A percentile compares a stretch with the other conserved stretches of the same genome.
Evolutionary conservation across 805 yeast genomes (phyloP).

Genomic region (Zygoascus bituminiphila): DNA sequence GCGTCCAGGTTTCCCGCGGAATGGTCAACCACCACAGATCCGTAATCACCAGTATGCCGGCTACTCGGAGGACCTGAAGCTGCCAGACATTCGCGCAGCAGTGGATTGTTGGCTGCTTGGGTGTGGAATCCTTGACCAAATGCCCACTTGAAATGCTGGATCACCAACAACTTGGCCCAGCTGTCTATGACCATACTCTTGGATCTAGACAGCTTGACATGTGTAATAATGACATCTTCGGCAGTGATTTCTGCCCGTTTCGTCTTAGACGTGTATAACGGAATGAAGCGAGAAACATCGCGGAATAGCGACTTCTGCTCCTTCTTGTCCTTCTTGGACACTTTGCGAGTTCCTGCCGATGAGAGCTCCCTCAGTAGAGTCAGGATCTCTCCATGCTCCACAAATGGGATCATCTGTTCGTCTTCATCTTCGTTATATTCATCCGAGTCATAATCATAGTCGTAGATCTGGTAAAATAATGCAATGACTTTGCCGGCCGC

Average conservation of each 20-base stretch:
- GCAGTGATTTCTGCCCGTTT: slow-evolving; percentile 20
- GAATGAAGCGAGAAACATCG: slow-evolving; percentile 46
- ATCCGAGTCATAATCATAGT: slow-evolving; percentile 34
- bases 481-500: slow-evolving; percentile 52
- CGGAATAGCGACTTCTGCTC: slow-evolving; percentile 52
- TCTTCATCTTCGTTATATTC: slow-evolving; percentile 45
- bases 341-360: slow-evolving; percentile 45
- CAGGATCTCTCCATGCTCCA: slow-evolving; percentile 30
- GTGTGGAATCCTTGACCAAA: slow-evolving; percentile 30
- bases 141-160: slow-evolving; percentile 30
- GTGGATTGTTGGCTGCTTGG: slow-evolving; percentile 29
- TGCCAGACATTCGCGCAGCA: slow-evolving; percentile 18
- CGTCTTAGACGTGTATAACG: slow-evolving; percentile 31
- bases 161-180: slow-evolving; percentile 28
- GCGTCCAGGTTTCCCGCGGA: slow-evolving; percentile 25
- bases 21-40: slow-evolving; percentile 20
- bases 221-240: slow-evolving; percentile 21
- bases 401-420: slow-evolving; percentile 43
- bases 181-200: slow-evolving; percentile 24
- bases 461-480: slow-evolving; percentile 43
- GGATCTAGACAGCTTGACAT: slow-evolving; percentile 20
- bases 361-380: slow-evolving; percentile 30
- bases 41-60: slow-evolving; percentile 8
- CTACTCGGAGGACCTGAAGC: background rate
- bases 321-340: slow-evolving; percentile 56